Evolutionary conservation across 768 basidiomycete species (phyloP), one percentile per base, ranked within the genome.

Genomic region (Tylopilus felleus): DNA sequence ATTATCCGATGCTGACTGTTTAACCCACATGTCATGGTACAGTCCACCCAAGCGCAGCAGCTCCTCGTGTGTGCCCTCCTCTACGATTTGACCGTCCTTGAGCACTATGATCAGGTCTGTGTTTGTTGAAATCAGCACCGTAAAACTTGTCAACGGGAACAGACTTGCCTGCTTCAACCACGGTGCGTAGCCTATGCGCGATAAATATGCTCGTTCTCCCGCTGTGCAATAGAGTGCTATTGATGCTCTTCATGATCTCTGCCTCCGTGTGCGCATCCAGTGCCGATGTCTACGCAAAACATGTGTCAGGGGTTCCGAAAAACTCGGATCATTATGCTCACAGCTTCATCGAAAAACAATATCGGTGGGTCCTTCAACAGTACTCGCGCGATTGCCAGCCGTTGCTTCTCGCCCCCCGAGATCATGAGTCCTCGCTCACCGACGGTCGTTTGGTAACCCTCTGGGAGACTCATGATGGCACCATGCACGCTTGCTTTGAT

Each of bases 361-460:
- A 98, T 98, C 13, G 89, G 87, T 0, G 97, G 95, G 69, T 99
- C 89, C 74, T 98, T 98, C 46, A 98, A 72, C 62, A 99, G 71
- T 31, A 95, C 85, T 23, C 97, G 77, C 22, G 97, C 97, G 17
- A 99, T 91, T 3, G 97, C 97, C 61, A 99, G 72, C 47, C 97
- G 74, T 76, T 99, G 97, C 72, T 99, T 99, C 79, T 99, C 97
- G 1, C 97, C 97, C 0, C 97, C 97, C 35, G 92, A 95, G 45
- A 99, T 92, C 97, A 99, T 99, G 66, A 98, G 69, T 5, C 97
- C 97, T 38, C 97, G 75, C 73, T 99, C 97, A 1, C 97, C 97
- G 22, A 99, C 97, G 63, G 88, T 88, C 2, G 97, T 98, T 38
- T 73, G 64, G 69, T 97, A 99, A 52, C 86, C 85, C 6, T 94